Evolutionary conservation across 2,329 filamentous ascomycete genomes (phyloP).

Genomic region (Plectosphaerella plurivora): DNA sequence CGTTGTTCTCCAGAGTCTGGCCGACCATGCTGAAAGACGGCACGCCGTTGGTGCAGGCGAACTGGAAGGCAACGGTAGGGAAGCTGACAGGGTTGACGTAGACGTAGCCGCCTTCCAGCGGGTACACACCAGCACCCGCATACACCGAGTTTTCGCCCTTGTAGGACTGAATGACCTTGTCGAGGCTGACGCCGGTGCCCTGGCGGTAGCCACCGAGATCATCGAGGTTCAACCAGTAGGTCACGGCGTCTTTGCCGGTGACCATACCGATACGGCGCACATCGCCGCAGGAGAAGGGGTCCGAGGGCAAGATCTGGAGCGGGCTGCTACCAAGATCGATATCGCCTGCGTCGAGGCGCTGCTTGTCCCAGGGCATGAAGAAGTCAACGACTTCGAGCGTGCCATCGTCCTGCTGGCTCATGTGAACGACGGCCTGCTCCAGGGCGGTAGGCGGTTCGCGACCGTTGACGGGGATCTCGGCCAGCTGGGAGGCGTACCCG

Average conservation of each 20-base stretch:
- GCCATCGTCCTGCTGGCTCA: constrained; percentile 33
- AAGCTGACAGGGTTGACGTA: constrained; percentile 47
- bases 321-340: constrained; percentile 44
- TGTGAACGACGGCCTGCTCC: constrained; percentile 40
- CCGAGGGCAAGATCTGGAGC: constrained; percentile 36
- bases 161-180: constrained; percentile 40
- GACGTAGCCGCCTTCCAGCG: constrained; percentile 42
- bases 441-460: constrained; percentile 33
- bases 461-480: constrained; percentile 30
- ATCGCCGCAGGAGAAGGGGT: constrained; percentile 36
- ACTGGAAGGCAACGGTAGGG: constrained; percentile 53
- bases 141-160: constrained; percentile 40
- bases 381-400: constrained; percentile 43
- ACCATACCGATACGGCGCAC: constrained; percentile 43
- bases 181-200: constrained; percentile 23
- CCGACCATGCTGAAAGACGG: constrained; percentile 51
- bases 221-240: constrained; percentile 37
- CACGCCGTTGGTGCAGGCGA: constrained; percentile 44
- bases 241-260: constrained; percentile 46
- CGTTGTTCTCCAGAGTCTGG: constrained; percentile 42
- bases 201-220: constrained; percentile 35
- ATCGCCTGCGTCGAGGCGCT: constrained; percentile 42
- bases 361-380: constrained; percentile 51
- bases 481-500: constrained; percentile 33
- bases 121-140: constrained; percentile 41